These are phyloP conservation scores for Prunus kanzakura DNA, from an alignment of 306 rosid genomes.

Conservation along the genomic window DNA sequence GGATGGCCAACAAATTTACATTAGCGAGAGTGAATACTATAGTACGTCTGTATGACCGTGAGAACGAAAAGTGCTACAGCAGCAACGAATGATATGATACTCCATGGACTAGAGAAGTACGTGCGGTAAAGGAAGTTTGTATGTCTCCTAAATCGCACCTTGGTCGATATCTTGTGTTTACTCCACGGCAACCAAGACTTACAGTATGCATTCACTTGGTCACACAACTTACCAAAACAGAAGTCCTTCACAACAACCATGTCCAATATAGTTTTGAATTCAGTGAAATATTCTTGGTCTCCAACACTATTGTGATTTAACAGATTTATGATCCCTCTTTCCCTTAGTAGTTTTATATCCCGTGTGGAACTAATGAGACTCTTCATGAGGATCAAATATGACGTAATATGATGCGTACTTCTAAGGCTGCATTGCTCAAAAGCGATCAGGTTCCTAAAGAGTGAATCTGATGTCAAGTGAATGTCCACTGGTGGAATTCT, in stretches of 20 bases:
- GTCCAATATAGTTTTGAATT: constrained; percentile 20
- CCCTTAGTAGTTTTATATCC: constrained; percentile 16
- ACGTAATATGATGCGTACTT: constrained; percentile 30
- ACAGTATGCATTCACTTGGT: background rate
- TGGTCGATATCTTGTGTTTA: background rate
- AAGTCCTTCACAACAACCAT: constrained; percentile 31
- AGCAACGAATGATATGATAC: background rate
- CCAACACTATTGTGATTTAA: background rate
- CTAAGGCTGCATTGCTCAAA: constrained; percentile 35
- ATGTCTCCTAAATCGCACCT: background rate
- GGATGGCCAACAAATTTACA: too few relatives aligned
- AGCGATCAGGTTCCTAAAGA: constrained; percentile 37
- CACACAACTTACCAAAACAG: constrained; percentile 6
- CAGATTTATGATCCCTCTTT: constrained; percentile 2
- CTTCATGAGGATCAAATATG: constrained; percentile 30
- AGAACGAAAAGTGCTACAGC: background rate
- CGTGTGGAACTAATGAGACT: constrained; percentile 24
- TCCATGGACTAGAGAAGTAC: constrained; percentile 1
- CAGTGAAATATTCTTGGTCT: constrained; percentile 13
- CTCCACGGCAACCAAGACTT: background rate
- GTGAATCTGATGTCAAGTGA: background rate
- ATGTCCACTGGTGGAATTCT: background rate
- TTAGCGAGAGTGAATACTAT: background rate
- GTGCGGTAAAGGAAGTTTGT: background rate
- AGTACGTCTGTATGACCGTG: background rate